These are phyloP conservation scores for Vigna radiata DNA, from an alignment of 306 rosid genomes.

Conservation along the genomic window DNA sequence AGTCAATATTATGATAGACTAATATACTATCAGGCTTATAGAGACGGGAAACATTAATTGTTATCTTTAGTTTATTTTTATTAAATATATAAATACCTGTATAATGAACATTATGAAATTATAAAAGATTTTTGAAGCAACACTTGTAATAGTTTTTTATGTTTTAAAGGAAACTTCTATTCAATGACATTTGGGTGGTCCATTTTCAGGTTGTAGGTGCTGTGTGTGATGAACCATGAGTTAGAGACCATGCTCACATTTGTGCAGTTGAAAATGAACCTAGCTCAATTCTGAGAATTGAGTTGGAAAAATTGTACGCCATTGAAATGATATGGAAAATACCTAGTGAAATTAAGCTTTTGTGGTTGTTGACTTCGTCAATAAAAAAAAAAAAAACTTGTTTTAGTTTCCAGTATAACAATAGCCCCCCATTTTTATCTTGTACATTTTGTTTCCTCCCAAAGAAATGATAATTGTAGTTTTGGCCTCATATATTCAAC, in stretches of 20 bases:
- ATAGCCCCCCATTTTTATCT: neutral
- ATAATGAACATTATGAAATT: neutral
- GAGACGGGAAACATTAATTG: neutral
- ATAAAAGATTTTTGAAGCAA: neutral
- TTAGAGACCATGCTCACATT: slow-evolving; percentile 27
- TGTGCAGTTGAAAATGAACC: slow-evolving; percentile 32
- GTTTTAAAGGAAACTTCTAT: neutral
- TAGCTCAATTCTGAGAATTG: slow-evolving; percentile 33
- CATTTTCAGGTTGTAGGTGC: slow-evolving; percentile 46
- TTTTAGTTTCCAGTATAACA: slow-evolving; percentile 13
- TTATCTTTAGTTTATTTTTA: neutral
- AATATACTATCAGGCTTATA: neutral
- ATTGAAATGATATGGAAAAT: neutral
- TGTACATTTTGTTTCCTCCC: slow-evolving; percentile 37
- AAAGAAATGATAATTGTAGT: neutral
- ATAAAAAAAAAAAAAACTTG: slow-evolving; percentile 7
- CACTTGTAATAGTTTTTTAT: slow-evolving; percentile 29
- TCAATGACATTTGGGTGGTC: slow-evolving; percentile 19
- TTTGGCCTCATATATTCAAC: neutral
- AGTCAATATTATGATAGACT: neutral
- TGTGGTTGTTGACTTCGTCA: slow-evolving; percentile 40
- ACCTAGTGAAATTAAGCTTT: slow-evolving; percentile 38
- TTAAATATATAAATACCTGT: neutral
- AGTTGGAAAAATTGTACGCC: slow-evolving; percentile 12
- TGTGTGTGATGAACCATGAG: slow-evolving; percentile 32